These are phyloP conservation scores for Myriosclerotinia curreyana DNA, from an alignment of 2,329 filamentous ascomycete species.

Conservation along the genomic window DNA sequence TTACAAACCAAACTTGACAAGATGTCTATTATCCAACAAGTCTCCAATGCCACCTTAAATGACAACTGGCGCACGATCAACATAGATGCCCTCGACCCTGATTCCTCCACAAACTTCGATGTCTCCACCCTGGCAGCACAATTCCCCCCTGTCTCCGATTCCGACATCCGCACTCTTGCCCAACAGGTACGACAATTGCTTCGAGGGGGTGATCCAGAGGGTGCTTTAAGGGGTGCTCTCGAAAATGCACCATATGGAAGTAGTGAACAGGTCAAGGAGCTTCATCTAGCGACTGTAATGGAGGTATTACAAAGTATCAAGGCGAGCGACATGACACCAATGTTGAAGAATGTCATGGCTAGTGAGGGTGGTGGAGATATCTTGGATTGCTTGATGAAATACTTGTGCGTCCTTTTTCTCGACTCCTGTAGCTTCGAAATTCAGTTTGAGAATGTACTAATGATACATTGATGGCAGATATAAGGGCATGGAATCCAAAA, in stretches of 20 bases:
- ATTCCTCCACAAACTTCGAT: slow-evolving; percentile 90
- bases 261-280: slow-evolving; percentile 62
- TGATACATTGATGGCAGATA: slow-evolving; percentile 53
- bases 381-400: slow-evolving; percentile 95
- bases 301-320: slow-evolving; percentile 97
- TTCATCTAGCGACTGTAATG: slow-evolving; percentile 81
- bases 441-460: background rate
- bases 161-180: slow-evolving; percentile 73
- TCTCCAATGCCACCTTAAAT: slow-evolving; percentile 56
- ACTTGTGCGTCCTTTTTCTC: slow-evolving; percentile 62
- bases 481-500: slow-evolving; percentile 72
- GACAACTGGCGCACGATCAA: slow-evolving; percentile 85
- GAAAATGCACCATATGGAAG: slow-evolving; percentile 79
- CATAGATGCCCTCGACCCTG: slow-evolving; percentile 85
- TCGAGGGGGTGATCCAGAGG: slow-evolving; percentile 81
- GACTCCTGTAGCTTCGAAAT: background rate
- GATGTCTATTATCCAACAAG: slow-evolving; percentile 68
- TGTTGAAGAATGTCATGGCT: slow-evolving; percentile 76
- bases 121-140: slow-evolving; percentile 74
- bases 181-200: slow-evolving; percentile 84
- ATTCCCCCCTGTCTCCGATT: slow-evolving; percentile 68
- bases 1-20: slow-evolving; percentile 18
- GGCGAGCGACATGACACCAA: slow-evolving; percentile 88
- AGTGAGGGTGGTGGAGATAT: slow-evolving; percentile 78
- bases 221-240: slow-evolving; percentile 77